phyloP scores from a whole-genome alignment of 257 asterid species.

The Cordia subcordata region DNA sequence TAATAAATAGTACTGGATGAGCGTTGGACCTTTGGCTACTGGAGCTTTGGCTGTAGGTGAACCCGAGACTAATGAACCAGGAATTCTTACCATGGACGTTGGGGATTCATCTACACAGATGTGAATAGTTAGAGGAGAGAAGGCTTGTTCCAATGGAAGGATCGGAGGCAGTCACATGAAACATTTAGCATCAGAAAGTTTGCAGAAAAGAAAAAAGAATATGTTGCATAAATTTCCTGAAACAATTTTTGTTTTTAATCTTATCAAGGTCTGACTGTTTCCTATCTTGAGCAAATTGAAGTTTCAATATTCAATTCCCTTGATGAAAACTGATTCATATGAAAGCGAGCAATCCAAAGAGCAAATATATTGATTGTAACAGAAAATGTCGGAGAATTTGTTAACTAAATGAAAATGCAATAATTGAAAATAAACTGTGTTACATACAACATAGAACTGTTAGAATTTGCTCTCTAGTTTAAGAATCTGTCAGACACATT shows the following conservation, averaged over 20 bases:
- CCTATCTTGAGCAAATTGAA: neutral
- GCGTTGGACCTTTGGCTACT: slow-evolving; percentile 38
- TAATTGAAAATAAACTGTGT: too few relatives aligned
- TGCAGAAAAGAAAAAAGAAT: neutral
- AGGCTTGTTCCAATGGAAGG: neutral
- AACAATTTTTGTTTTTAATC: too few relatives aligned
- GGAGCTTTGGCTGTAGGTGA: slow-evolving; percentile 43
- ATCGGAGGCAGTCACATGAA: neutral
- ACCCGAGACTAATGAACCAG: slow-evolving; percentile 36
- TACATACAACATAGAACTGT: too few relatives aligned
- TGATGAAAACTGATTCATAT: too few relatives aligned
- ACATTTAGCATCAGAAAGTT: neutral
- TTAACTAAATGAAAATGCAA: too few relatives aligned
- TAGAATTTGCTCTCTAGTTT: too few relatives aligned
- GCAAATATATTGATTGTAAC: too few relatives aligned
- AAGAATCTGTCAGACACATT: too few relatives aligned
- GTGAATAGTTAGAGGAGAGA: slow-evolving; percentile 2
- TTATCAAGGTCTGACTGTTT: neutral
- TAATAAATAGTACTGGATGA: slow-evolving; percentile 1
- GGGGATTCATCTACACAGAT: slow-evolving; percentile 54
- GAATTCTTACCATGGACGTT: slow-evolving; percentile 63
- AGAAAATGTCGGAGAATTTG: too few relatives aligned
- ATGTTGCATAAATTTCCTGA: neutral
- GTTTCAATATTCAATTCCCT: too few relatives aligned
- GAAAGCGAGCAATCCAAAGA: too few relatives aligned